Conservation (phyloP, 83 land plant species). For the Picea abies region DNA sequence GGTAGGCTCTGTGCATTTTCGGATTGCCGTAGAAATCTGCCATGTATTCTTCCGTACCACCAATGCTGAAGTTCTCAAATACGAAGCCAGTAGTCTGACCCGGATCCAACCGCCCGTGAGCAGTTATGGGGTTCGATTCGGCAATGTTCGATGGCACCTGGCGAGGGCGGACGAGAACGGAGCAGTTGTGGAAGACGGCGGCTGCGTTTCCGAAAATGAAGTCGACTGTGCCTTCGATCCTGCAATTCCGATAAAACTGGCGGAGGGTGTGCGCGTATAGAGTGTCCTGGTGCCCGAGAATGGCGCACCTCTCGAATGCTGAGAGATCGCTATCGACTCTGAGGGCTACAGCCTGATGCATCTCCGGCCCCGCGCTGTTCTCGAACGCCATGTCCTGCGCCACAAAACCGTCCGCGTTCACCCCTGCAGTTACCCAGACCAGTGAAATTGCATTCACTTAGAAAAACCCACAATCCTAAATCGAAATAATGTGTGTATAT, state of each 20-base stretch:
- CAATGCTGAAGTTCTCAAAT: constrained; percentile 42
- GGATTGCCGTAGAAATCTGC: constrained; percentile 19
- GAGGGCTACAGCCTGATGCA: constrained; percentile 69
- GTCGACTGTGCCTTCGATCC: constrained; percentile 50
- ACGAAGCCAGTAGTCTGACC: constrained; percentile 63
- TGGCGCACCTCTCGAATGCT: constrained; percentile 40
- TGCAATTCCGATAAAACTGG: constrained; percentile 46
- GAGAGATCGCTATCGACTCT: constrained; percentile 61
- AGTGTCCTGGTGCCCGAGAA: constrained; percentile 72
- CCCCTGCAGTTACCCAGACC: not conserved
- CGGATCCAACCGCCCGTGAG: constrained; percentile 55
- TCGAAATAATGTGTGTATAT: too few relatives aligned
- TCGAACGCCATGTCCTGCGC: constrained; percentile 49
- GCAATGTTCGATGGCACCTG: constrained; percentile 17
- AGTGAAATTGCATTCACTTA: too few relatives aligned
- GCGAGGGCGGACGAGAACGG: constrained; percentile 32
- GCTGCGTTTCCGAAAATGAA: constrained; percentile 71
- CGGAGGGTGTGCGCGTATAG: constrained; percentile 76
- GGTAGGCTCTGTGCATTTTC: constrained; percentile 23
- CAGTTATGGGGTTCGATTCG: constrained; percentile 34
- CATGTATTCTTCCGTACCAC: constrained; percentile 38
- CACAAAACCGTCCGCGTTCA: constrained; percentile 47
- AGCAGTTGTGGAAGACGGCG: constrained; percentile 46
- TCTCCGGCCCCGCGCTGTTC: constrained; percentile 71
- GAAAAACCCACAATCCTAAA: too few relatives aligned